Conservation (phyloP, 2,329 filamentous ascomycete species). For the Paracoccidioides brasiliensis region DNA sequence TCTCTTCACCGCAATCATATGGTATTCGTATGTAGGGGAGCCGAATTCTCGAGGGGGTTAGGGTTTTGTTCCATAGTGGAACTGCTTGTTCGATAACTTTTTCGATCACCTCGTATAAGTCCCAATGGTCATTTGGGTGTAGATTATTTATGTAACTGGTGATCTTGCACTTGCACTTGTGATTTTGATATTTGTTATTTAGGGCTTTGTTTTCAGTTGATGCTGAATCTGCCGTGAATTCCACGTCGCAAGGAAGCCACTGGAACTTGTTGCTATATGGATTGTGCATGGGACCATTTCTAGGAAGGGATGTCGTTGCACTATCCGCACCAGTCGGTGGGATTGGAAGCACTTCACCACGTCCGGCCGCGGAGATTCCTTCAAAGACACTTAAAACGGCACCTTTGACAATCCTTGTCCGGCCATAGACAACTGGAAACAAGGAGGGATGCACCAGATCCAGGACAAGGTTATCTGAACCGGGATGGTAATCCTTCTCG, state of each 20-base stretch:
- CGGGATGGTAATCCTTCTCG: slow-evolving; percentile 51
- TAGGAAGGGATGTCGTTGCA: background rate
- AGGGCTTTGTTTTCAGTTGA: slow-evolving; percentile 5
- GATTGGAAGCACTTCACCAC: slow-evolving; percentile 11
- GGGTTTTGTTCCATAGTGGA: slow-evolving; percentile 23
- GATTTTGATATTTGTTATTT: background rate
- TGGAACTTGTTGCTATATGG: slow-evolving; percentile 25
- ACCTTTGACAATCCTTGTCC: slow-evolving; percentile 15
- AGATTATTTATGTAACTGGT: slow-evolving; percentile 32
- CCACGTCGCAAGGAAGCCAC: slow-evolving; percentile 32
- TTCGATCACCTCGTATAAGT: slow-evolving; percentile 24
- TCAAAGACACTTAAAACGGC: slow-evolving; percentile 14
- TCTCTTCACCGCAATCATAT: background rate
- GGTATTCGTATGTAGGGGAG: background rate
- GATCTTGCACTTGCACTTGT: slow-evolving; percentile 15
- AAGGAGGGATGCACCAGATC: slow-evolving; percentile 53
- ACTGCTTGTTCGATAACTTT: slow-evolving; percentile 20
- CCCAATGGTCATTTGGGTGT: slow-evolving; percentile 19
- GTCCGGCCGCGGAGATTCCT: slow-evolving; percentile 12
- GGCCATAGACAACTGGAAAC: slow-evolving; percentile 24
- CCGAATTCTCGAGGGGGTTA: slow-evolving; percentile 11
- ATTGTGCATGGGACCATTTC: background rate
- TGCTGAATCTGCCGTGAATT: slow-evolving; percentile 10
- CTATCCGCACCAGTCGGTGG: slow-evolving; percentile 1
- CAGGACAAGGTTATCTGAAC: slow-evolving; percentile 44